phyloP scores from a whole-genome alignment of 768 basidiomycete species.

The Dentipellis sp. region DNA sequence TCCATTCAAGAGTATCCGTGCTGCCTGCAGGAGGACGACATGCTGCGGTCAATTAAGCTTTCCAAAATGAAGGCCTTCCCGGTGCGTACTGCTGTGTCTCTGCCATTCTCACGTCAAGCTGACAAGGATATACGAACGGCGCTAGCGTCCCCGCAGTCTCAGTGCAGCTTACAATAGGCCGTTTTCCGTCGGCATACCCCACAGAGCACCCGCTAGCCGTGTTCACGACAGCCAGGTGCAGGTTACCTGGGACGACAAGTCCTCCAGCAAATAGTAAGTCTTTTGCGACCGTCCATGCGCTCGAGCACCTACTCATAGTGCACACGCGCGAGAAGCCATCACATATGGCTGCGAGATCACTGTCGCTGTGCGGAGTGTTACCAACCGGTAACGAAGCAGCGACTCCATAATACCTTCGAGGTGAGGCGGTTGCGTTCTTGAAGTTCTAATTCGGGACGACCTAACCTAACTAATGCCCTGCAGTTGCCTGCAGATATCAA shows the following conservation, averaged over 20 bases:
- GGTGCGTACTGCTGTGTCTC: too few relatives aligned
- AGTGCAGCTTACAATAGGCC: too few relatives aligned
- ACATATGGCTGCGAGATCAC: constrained; percentile 89
- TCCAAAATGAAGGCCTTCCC: too few relatives aligned
- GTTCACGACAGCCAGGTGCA: constrained; percentile 46
- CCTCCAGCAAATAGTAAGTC: constrained; percentile 72
- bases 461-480: not conserved
- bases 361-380: constrained; percentile 85
- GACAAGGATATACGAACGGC: too few relatives aligned
- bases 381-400: constrained; percentile 82
- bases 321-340: constrained; percentile 49
- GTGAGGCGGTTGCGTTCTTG: constrained; percentile 28
- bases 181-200: too few relatives aligned
- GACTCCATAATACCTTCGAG: constrained; percentile 80
- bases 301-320: not conserved
- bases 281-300: not conserved
- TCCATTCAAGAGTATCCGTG: too few relatives aligned
- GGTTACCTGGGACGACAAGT: constrained; percentile 63
- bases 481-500: constrained; percentile 74
- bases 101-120: too few relatives aligned
- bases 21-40: too few relatives aligned
- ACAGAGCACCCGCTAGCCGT: too few relatives aligned
- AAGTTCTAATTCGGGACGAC: not conserved
- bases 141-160: too few relatives aligned
- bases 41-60: too few relatives aligned